Conservation (phyloP, 495 filamentous ascomycete species). For the Penicillium arizonense region DNA sequence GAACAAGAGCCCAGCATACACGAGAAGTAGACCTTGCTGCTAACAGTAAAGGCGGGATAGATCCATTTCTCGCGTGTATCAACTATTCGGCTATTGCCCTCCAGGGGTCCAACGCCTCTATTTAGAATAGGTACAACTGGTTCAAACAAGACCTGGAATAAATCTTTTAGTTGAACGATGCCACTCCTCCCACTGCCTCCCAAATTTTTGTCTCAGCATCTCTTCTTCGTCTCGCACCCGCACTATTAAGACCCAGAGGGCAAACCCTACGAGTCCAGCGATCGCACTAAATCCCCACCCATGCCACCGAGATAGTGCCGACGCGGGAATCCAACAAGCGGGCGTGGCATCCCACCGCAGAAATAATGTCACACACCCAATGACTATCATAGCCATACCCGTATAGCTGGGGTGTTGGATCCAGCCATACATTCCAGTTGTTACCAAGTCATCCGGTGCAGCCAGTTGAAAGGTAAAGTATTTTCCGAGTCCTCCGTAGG, state of each 20-base stretch:
- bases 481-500: constrained; percentile 38
- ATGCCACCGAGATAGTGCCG: constrained; percentile 8
- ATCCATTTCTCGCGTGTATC: no score
- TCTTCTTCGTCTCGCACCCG: constrained; percentile 39
- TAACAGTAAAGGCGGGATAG: no score
- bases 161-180: constrained; percentile 28
- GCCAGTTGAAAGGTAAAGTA: constrained; percentile 50
- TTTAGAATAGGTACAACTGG: neutral
- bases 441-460: constrained; percentile 40
- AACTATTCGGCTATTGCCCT: neutral
- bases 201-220: constrained; percentile 42
- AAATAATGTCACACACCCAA: constrained; percentile 20
- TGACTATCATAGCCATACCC: constrained; percentile 22
- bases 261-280: neutral
- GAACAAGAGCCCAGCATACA: neutral
- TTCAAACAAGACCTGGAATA: constrained; percentile 22
- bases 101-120: neutral
- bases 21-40: constrained; percentile 1
- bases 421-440: constrained; percentile 41
- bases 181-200: constrained; percentile 44
- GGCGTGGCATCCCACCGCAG: constrained; percentile 34
- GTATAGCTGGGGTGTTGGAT: constrained; percentile 52
- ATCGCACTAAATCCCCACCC: constrained; percentile 3
- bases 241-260: constrained; percentile 5
- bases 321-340: constrained; percentile 19